phyloP scores from a whole-genome alignment of 345 rosid species.

The Bruguiera parviflora region DNA sequence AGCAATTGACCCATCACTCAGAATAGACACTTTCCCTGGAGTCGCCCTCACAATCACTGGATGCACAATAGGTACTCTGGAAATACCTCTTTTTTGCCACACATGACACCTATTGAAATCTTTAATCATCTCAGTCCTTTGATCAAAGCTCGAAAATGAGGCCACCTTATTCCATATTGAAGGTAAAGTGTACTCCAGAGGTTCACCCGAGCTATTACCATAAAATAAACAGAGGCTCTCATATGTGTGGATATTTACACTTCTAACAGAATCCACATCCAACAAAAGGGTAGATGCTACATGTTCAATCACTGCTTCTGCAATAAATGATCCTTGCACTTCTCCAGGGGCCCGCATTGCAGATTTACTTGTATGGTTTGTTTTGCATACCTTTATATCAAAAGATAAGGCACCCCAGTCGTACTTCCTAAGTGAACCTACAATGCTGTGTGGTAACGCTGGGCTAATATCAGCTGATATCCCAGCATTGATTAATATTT shows the following conservation, averaged over 20 bases:
- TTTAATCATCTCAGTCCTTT: conserved; percentile 45
- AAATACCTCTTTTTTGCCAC: conserved; percentile 79
- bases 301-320: conserved; percentile 73
- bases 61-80: conserved; percentile 59
- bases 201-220: conserved; percentile 41
- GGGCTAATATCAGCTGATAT: conserved; percentile 53
- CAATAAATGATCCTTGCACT: conserved; percentile 74
- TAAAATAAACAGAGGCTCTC: conserved; percentile 58
- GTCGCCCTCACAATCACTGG: conserved; percentile 46
- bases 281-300: conserved; percentile 69
- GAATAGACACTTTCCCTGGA: conserved; percentile 81
- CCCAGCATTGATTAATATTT: conserved; percentile 67
- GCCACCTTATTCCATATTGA: conserved; percentile 70
- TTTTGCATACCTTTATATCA: conserved; percentile 77
- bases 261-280: conserved; percentile 64
- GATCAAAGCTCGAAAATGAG: conserved; percentile 40
- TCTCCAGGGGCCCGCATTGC: conserved; percentile 92
- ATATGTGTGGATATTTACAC: conserved; percentile 57
- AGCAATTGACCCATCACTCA: conserved; percentile 79
- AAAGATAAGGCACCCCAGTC: conserved; percentile 84
- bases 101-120: conserved; percentile 50
- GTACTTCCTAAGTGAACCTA: conserved; percentile 53
- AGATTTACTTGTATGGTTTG: conserved; percentile 70
- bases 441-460: conserved; percentile 42
- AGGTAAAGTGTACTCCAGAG: conserved; percentile 60